Conservation (phyloP, 2,329 filamentous ascomycete species). For the Penicillium sp. region DNA sequence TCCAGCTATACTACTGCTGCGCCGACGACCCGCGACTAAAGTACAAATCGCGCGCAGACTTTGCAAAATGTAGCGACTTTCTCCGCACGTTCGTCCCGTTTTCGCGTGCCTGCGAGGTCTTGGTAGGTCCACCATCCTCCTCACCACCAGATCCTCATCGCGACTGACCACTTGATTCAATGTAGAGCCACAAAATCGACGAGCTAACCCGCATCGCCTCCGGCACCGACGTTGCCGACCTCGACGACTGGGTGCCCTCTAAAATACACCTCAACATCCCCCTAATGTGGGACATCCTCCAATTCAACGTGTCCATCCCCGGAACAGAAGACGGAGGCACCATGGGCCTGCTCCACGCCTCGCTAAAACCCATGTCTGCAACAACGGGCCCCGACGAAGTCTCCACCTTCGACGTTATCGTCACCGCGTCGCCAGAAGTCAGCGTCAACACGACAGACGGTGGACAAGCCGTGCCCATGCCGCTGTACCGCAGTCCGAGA, state of each 20-base stretch:
- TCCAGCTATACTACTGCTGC: constrained; percentile 60
- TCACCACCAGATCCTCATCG: no score
- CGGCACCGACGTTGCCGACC: constrained; percentile 53
- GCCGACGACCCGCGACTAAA: constrained; percentile 55
- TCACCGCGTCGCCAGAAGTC: constrained; percentile 58
- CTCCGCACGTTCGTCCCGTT: constrained; percentile 55
- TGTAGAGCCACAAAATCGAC: constrained; percentile 54
- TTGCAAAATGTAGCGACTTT: constrained; percentile 57
- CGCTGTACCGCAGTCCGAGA: constrained; percentile 23
- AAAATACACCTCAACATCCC: constrained; percentile 59
- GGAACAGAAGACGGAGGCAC: constrained; percentile 30
- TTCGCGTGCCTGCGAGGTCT: constrained; percentile 52
- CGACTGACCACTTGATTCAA: no score
- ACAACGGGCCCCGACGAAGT: constrained; percentile 26
- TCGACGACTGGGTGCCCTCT: constrained; percentile 58
- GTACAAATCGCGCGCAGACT: constrained; percentile 58
- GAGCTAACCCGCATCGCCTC: constrained; percentile 57
- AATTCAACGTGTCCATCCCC: constrained; percentile 48
- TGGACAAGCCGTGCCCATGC: constrained; percentile 55
- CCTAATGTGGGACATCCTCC: constrained; percentile 59
- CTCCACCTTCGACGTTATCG: constrained; percentile 53
- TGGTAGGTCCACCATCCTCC: constrained; percentile 43
- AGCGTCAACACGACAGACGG: constrained; percentile 58
- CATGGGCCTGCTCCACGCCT: constrained; percentile 47
- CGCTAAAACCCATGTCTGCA: constrained; percentile 40